Percentiles rank a stretch among this genome's conserved stretches.
Evolutionary conservation across 306 rosid genomes (phyloP).

Genomic region (Alnus glutinosa): DNA sequence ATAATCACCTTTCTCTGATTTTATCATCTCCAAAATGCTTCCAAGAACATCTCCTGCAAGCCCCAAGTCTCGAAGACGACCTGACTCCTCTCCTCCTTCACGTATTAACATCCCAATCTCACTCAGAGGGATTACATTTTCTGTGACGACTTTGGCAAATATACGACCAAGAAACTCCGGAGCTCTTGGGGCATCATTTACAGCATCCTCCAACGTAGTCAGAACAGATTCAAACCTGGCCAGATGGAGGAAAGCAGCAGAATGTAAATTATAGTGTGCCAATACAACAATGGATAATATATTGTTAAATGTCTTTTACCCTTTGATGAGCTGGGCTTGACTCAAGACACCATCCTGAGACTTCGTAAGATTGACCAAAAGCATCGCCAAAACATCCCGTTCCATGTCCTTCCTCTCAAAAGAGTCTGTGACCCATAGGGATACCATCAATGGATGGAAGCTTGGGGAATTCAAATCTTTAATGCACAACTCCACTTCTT

Average conservation of each 20-base stretch:
- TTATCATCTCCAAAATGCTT: too few relatives aligned
- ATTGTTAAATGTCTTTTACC: slow-evolving; percentile 44
- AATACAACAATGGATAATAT: not conserved
- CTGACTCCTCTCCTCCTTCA: too few relatives aligned
- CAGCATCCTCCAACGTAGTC: slow-evolving; percentile 66
- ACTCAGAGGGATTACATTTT: slow-evolving; percentile 51
- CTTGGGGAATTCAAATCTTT: slow-evolving; percentile 76
- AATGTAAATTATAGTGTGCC: not conserved
- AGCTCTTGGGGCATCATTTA: slow-evolving; percentile 88
- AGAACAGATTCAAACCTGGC: slow-evolving; percentile 74
- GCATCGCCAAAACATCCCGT: slow-evolving; percentile 68
- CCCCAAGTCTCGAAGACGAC: too few relatives aligned
- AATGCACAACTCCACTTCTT: slow-evolving; percentile 69
- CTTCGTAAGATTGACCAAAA: slow-evolving; percentile 62
- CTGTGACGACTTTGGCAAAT: slow-evolving; percentile 51
- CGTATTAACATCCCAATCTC: slow-evolving; percentile 53
- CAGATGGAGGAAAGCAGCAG: slow-evolving; percentile 5
- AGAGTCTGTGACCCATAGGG: slow-evolving; percentile 80
- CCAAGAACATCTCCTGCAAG: too few relatives aligned
- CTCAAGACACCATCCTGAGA: slow-evolving; percentile 53
- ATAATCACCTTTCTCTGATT: too few relatives aligned
- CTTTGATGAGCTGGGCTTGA: slow-evolving; percentile 64
- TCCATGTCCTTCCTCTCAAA: slow-evolving; percentile 78
- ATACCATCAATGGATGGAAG: slow-evolving; percentile 82
- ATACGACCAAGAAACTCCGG: slow-evolving; percentile 73